Evolutionary conservation across 2,329 filamentous ascomycete genomes (phyloP).

Genomic region (Microsporum ferrugineum): DNA sequence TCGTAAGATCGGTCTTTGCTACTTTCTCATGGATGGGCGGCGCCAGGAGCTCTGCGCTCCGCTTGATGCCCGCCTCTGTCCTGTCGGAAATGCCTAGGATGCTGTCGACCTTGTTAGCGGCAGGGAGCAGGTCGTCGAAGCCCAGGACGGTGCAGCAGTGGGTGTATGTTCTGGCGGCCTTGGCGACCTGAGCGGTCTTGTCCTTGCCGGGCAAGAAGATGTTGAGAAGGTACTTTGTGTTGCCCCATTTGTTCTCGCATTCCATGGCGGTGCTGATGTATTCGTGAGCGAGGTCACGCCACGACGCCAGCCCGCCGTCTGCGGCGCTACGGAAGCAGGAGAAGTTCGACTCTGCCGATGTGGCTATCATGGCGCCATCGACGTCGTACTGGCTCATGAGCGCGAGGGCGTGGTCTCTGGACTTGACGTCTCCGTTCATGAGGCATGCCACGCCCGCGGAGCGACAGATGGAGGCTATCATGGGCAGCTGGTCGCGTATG

Average conservation of each 20-base stretch:
- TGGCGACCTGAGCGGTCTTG: conserved; percentile 50
- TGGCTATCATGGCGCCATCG: conserved; percentile 95
- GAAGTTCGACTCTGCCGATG: conserved; percentile 78
- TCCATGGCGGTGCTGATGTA: conserved; percentile 65
- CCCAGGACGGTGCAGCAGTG: conserved; percentile 56
- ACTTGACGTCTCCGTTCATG: conserved; percentile 87
- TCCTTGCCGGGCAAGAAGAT: conserved; percentile 78
- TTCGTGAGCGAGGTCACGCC: conserved; percentile 64
- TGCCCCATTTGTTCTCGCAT: conserved; percentile 75
- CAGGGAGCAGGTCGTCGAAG: conserved; percentile 50
- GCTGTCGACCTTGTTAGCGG: conserved; percentile 55
- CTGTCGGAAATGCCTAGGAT: conserved; percentile 36
- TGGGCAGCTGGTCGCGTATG: conserved; percentile 71
- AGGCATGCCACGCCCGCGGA: conserved; percentile 81
- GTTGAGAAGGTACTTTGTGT: conserved; percentile 81
- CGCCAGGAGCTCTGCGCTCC: neutral
- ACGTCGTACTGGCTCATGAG: conserved; percentile 71
- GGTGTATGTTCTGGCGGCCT: conserved; percentile 57
- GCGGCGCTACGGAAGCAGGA: conserved; percentile 65
- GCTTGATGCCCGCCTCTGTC: neutral
- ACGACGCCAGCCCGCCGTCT: conserved; percentile 59
- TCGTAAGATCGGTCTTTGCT: neutral
- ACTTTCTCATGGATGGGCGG: neutral
- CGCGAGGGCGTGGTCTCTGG: conserved; percentile 56
- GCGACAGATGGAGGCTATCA: conserved; percentile 70